Percentiles rank a stretch among this genome's conserved stretches.
Evolutionary conservation across 2,329 filamentous ascomycete genomes (phyloP).

Genomic region (Fusarium devonianum): DNA sequence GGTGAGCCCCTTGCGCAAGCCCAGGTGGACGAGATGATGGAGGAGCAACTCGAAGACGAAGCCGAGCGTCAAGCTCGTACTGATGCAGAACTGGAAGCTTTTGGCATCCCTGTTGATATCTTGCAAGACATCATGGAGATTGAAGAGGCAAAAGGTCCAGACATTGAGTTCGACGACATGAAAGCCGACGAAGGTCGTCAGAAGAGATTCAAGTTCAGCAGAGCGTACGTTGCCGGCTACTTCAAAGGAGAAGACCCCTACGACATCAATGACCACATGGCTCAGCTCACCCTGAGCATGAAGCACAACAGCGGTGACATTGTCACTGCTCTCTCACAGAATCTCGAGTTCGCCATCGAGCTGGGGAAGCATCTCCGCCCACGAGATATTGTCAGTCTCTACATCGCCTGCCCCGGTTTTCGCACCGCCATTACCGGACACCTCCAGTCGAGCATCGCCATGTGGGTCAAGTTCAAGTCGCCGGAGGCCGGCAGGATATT

Average conservation of each 20-base stretch:
- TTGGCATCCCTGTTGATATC: constrained; percentile 10
- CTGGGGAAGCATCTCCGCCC: constrained; percentile 62
- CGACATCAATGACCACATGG: constrained; percentile 14
- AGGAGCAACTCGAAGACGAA: constrained; percentile 4
- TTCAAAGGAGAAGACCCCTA: constrained; percentile 46
- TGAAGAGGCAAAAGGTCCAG: constrained; percentile 3
- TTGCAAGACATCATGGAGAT: constrained; percentile 6
- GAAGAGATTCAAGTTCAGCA: constrained; percentile 43
- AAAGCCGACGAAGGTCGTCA: constrained; percentile 14
- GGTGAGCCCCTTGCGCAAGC: too few relatives aligned
- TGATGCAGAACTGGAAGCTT: constrained; percentile 11
- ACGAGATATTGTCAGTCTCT: constrained; percentile 68
- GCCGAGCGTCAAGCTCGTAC: constrained; percentile 13
- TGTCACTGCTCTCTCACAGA: constrained; percentile 52
- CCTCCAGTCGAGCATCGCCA: constrained; percentile 64
- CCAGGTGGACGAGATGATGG: constrained; percentile 5
- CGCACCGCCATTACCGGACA: constrained; percentile 66
- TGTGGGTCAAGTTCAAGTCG: constrained; percentile 61
- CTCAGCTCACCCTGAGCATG: constrained; percentile 29
- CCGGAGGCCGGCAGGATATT: constrained; percentile 66
- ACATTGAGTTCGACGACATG: constrained; percentile 15
- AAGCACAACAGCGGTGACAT: constrained; percentile 49
- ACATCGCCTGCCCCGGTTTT: constrained; percentile 69
- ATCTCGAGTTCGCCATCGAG: constrained; percentile 61
- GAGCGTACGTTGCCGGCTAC: constrained; percentile 38